Base-by-base conservation (phyloP, 2,329 filamentous ascomycete species). In the Decorospora gaudefroyi region DNA sequence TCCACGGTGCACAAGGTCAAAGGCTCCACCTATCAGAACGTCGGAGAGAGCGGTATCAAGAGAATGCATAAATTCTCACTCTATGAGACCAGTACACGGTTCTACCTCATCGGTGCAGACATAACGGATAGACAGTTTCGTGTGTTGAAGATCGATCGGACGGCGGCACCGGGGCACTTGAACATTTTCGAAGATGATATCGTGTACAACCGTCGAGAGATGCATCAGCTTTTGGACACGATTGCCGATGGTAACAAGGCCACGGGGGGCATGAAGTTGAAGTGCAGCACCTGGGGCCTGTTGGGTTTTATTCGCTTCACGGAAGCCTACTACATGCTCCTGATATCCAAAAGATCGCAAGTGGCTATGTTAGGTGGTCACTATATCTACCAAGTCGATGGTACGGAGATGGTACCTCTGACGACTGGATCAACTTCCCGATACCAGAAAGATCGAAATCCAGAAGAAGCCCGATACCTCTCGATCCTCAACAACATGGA, bases 251-350 rank as follows among this genome's bases (percentile, higher is more conserved):
- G 93, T 0, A 99, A 97, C 70, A 91, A 88, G 62, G 85, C 83
- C 6, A 90, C 90, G 0, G 93, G 93, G 16, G 93, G 93, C 1
- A 81, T 99, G 72, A 93, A 88, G 69, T 78, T 96, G 42, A 89
- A 88, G 47, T 95, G 88, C 69, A 95, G 85, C 46, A 90, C 88
- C 4, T 99, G 92, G 93, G 93, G 93, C 2, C 74, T 99, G 17
- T 76, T 99, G 17, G 93, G 93, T 3, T 99, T 99, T 70, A 93
- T 99, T 69, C 83, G 88, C 49, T 97, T 99, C 69, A 99, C 93
- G 0, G 90, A 92, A 2, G 85, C 90, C 3, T 96, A 95, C 70
- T 99, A 99, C 70, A 97, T 99, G 91, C 79, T 97, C 19, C 75
- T 97, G 34, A 91, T 97, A 63, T 96, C 91, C 26, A 97, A 97